These are phyloP conservation scores for Cladophialophora carrionii DNA, from an alignment of 2,329 filamentous ascomycete genomes.

Conservation along the genomic window DNA sequence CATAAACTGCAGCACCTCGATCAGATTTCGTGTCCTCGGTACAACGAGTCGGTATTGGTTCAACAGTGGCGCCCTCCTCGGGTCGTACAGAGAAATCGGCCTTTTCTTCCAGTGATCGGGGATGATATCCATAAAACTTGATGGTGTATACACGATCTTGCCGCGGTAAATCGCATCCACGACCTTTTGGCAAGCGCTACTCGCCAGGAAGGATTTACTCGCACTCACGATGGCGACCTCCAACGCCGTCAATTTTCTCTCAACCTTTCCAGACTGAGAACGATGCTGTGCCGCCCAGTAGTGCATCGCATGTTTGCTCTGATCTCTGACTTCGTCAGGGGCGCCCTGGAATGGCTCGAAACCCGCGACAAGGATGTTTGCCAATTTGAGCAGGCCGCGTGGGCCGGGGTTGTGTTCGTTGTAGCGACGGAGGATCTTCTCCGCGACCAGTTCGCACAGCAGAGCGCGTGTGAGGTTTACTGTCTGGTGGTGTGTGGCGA, in stretches of 20 bases:
- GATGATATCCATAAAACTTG: conserved; percentile 78
- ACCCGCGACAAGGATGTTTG: conserved; percentile 78
- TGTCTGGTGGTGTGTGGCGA: conserved; percentile 76
- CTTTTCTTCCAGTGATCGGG: conserved; percentile 85
- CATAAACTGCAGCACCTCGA: conserved; percentile 75
- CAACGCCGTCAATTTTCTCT: conserved; percentile 71
- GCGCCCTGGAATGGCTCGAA: conserved; percentile 87
- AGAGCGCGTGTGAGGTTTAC: conserved; percentile 77
- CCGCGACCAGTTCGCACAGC: conserved; percentile 78
- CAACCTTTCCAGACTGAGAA: conserved; percentile 43
- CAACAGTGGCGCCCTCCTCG: conserved; percentile 71
- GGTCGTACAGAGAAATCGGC: conserved; percentile 79
- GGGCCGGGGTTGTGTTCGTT: conserved; percentile 75
- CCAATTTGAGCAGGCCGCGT: conserved; percentile 70
- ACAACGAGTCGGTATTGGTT: conserved; percentile 87
- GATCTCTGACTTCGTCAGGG: conserved; percentile 65
- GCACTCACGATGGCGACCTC: conserved; percentile 83
- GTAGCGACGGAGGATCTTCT: conserved; percentile 74
- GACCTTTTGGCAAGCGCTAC: conserved; percentile 78
- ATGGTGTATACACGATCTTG: conserved; percentile 79
- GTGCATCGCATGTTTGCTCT: conserved; percentile 55
- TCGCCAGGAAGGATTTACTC: conserved; percentile 76
- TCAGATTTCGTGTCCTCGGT: conserved; percentile 72
- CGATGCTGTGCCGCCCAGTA: conserved; percentile 49
- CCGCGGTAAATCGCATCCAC: conserved; percentile 82